These are phyloP conservation scores for Raphanus raphanistrum DNA, from an alignment of 345 rosid genomes.

Conservation along the genomic window DNA sequence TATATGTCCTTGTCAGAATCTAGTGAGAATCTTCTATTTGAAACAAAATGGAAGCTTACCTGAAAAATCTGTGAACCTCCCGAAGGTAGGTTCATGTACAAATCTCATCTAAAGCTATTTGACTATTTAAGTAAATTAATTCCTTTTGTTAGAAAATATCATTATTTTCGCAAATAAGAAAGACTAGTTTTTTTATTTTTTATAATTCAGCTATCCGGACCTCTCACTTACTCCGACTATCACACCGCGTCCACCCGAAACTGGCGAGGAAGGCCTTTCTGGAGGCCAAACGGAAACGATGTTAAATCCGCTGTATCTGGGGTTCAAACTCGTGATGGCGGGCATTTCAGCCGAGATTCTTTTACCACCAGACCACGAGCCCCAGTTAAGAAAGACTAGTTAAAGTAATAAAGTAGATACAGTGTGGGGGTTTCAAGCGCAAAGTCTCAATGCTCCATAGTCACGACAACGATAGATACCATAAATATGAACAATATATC, in stretches of 20 bases:
- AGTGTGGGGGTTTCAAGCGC: conserved; percentile 10
- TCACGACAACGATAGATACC: conserved; percentile 7
- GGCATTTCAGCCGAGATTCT: too few relatives aligned
- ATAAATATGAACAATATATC: too few relatives aligned
- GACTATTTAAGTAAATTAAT: conserved; percentile 17
- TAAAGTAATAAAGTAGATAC: conserved; percentile 15
- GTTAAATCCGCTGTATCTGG: too few relatives aligned
- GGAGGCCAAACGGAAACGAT: too few relatives aligned
- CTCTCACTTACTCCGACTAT: too few relatives aligned
- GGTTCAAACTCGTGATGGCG: too few relatives aligned
- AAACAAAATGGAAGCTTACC: conserved; percentile 27
- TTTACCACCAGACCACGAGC: too few relatives aligned
- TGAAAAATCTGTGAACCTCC: conserved; percentile 16
- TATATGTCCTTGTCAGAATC: too few relatives aligned
- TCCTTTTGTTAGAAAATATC: conserved; percentile 1
- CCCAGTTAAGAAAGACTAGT: neutral
- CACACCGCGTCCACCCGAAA: too few relatives aligned
- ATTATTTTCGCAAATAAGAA: conserved; percentile 1
- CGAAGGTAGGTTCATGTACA: conserved; percentile 37
- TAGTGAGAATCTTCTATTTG: neutral
- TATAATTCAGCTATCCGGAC: too few relatives aligned
- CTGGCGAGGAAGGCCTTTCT: too few relatives aligned
- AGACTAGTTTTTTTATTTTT: too few relatives aligned
- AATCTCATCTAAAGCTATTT: conserved; percentile 18
- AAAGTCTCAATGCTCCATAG: conserved; percentile 17